Conservation (phyloP, 2,329 filamentous ascomycete genomes). For the Sclerotinia subarctica region DNA sequence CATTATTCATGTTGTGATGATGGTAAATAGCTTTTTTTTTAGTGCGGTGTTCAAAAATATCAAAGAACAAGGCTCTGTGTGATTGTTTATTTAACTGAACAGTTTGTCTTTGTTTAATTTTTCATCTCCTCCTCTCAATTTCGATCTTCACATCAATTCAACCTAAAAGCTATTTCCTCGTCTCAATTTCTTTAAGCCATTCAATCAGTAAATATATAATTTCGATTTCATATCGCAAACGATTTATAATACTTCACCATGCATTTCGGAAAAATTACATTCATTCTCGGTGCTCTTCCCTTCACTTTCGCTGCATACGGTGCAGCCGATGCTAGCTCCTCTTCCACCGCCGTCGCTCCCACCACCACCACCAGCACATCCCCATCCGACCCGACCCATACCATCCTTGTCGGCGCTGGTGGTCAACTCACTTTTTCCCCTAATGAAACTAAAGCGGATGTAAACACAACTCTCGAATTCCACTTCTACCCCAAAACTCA, state of each 20-base stretch:
- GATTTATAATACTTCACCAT: conserved; percentile 27
- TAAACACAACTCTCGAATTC: conserved; percentile 53
- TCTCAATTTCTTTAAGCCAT: neutral
- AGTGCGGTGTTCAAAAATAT: neutral
- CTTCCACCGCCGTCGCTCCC: conserved; percentile 23
- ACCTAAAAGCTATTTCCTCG: neutral
- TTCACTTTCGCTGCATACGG: conserved; percentile 29
- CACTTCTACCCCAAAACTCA: conserved; percentile 53
- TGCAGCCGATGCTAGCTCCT: conserved; percentile 13
- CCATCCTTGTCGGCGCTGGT: conserved; percentile 37
- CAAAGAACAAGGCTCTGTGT: neutral
- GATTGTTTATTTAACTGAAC: conserved; percentile 3
- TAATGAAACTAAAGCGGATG: conserved; percentile 46
- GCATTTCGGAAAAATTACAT: conserved; percentile 33
- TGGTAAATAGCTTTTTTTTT: neutral
- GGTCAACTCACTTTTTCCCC: conserved; percentile 48
- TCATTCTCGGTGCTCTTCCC: conserved; percentile 27
- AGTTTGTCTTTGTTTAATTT: neutral
- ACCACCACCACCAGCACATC: conserved; percentile 18
- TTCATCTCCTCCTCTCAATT: neutral
- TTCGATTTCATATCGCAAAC: neutral
- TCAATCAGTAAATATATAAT: neutral
- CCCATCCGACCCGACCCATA: conserved; percentile 29
- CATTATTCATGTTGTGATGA: neutral
- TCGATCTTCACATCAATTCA: neutral